A percentile compares a stretch with the other conserved stretches of the same genome.
Evolutionary conservation across 768 basidiomycete genomes (phyloP).

Genomic region (Dacryopinax primogenitus): DNA sequence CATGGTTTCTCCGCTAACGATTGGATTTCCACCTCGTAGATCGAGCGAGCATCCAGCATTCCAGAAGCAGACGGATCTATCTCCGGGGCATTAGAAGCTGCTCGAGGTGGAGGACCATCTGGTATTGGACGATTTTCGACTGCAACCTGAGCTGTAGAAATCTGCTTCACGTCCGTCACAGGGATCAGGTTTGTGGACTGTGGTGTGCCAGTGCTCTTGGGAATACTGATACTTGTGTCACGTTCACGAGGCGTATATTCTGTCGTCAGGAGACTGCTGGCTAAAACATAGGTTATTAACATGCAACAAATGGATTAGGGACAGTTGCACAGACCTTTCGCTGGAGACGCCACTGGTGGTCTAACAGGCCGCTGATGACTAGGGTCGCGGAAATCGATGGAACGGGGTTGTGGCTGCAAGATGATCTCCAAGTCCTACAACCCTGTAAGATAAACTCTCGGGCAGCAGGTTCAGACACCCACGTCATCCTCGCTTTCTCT

Average conservation of each 20-base stretch:
- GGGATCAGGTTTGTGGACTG: neutral
- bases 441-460: too few species aligned
- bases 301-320: neutral
- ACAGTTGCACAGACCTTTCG: conserved; percentile 11
- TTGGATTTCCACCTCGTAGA: conserved; percentile 71
- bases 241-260: conserved; percentile 22
- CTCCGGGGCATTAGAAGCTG: conserved; percentile 38
- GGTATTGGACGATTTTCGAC: conserved; percentile 50
- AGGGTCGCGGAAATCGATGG: conserved; percentile 51
- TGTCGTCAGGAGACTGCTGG: conserved; percentile 16
- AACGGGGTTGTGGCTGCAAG: conserved; percentile 62
- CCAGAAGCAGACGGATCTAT: conserved; percentile 60
- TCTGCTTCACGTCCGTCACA: conserved; percentile 33
- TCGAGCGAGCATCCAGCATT: conserved; percentile 57
- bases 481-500: conserved; percentile 39
- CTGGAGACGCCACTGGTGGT: conserved; percentile 19
- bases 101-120: conserved; percentile 50
- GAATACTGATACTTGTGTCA: conserved; percentile 10
- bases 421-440: conserved; percentile 78
- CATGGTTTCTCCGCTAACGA: conserved; percentile 74
- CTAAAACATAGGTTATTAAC: neutral
- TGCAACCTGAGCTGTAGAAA: conserved; percentile 32
- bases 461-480: too few species aligned
- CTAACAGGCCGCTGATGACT: conserved; percentile 31
- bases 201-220: neutral